Conservation (phyloP, 2,329 filamentous ascomycete species). For the Cladosporium sp. region DNA sequence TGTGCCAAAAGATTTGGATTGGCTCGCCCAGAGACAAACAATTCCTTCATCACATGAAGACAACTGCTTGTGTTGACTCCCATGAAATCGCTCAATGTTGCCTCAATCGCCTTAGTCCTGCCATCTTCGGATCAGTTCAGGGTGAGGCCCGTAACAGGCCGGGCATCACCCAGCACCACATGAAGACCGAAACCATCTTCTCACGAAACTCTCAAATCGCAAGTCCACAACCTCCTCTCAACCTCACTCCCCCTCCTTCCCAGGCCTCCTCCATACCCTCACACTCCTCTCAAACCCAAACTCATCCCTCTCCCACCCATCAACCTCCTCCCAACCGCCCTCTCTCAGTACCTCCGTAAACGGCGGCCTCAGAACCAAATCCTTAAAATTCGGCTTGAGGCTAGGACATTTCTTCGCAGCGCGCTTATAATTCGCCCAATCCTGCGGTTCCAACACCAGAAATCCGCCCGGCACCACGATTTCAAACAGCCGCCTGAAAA, state of each 20-base stretch:
- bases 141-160: too few species aligned
- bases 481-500: background rate
- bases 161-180: too few species aligned
- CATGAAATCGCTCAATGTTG: too few species aligned
- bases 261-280: constrained; percentile 7
- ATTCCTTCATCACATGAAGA: too few species aligned
- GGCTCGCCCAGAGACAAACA: too few species aligned
- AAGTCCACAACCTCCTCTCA: too few species aligned
- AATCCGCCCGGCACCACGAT: constrained; percentile 5
- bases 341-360: background rate
- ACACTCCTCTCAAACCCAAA: constrained; percentile 11
- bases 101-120: too few species aligned
- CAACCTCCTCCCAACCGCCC: constrained; percentile 7
- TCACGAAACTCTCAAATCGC: too few species aligned
- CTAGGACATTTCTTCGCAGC: constrained; percentile 10
- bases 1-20: too few species aligned
- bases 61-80: too few species aligned
- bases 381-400: constrained; percentile 7
- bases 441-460: constrained; percentile 8
- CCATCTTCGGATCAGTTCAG: too few species aligned
- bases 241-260: background rate
- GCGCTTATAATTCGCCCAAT: constrained; percentile 7
- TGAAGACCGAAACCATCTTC: too few species aligned
- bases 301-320: constrained; percentile 12
- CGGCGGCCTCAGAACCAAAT: background rate